Base-by-base conservation (phyloP, 1,284 basidiomycete genomes). In the Cryptococcus sp. region DNA sequence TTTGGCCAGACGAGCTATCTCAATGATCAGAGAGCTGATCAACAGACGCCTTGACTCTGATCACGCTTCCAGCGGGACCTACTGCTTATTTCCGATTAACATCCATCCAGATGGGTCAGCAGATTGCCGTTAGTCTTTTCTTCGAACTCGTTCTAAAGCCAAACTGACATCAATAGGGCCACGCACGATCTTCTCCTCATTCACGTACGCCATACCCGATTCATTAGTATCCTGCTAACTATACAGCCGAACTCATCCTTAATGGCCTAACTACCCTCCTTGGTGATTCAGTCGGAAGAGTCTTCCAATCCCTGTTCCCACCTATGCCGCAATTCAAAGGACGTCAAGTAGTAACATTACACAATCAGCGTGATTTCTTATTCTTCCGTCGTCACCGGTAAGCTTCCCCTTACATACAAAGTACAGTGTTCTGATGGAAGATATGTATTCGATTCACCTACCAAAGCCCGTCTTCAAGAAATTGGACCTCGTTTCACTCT, bases 401-500 rank as follows among this genome's bases (percentile, higher is more conserved):
- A 49, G 78, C 62, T 48, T 45, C 62, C 53, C 39, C 41, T 23
- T 23, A 28, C 40, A 45, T 48, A 28, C 21, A 1, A 23, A 21
- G 10, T 28, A 13, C 23, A 7, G 1, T 18, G 7, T 28, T 9
- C 28, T 28, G 11, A 28, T 28, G 11, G 4, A 52, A 91, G 91
- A 63, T 97, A 97, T 72, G 89, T 91, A 40, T 98, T 97, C 74
- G 83, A 90, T 45, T 89, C 88, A 0, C 79, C 86, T 4, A 91
- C 92, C 60, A 93, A 91, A 68, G 92, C 97, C 10, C 85, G 87
- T 16, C 77, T 99, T 47, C 96, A 99, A 74, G 96, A 99, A 74
- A 99, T 98, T 56, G 96, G 96, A 0, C 96, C 96, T 4, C 83
- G 94, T 24, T 98, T 99, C 70, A 98, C 96, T 0, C 79, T 98